Evolutionary conservation across 2,329 filamentous ascomycete species (phyloP).

Genomic region (Aspergillus novoparasiticus): DNA sequence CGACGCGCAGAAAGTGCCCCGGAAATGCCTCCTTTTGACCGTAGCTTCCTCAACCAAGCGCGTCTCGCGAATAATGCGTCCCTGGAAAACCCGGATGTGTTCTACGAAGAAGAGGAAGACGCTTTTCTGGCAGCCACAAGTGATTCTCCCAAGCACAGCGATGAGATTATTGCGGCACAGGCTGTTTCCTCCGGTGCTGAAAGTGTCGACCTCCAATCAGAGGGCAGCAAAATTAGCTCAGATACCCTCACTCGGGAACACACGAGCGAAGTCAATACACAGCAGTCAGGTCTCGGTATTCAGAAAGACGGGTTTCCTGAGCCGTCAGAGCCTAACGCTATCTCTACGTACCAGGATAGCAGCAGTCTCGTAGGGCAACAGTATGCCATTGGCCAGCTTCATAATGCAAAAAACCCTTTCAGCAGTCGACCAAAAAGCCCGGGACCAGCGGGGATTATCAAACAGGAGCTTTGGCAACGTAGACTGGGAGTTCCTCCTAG

Average conservation of each 20-base stretch:
- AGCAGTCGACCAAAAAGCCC: slow-evolving; percentile 23
- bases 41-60: slow-evolving; percentile 39
- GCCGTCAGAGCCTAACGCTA: neutral
- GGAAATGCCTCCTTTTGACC: slow-evolving; percentile 52
- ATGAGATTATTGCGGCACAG: slow-evolving; percentile 13
- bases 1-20: slow-evolving; percentile 54
- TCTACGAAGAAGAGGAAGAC: slow-evolving; percentile 55
- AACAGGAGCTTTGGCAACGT: slow-evolving; percentile 32
- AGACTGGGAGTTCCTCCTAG: slow-evolving; percentile 29
- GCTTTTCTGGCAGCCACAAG: slow-evolving; percentile 48
- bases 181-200: slow-evolving; percentile 19
- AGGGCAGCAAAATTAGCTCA: slow-evolving; percentile 28
- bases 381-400: slow-evolving; percentile 16
- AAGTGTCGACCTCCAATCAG: slow-evolving; percentile 18
- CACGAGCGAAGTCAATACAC: slow-evolving; percentile 8
- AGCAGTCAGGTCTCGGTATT: slow-evolving; percentile 32
- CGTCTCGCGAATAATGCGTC: slow-evolving; percentile 42
- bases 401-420: slow-evolving; percentile 26
- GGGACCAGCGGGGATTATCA: slow-evolving; percentile 30
- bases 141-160: slow-evolving; percentile 28
- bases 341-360: slow-evolving; percentile 7
- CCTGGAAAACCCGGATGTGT: slow-evolving; percentile 49
- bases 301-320: slow-evolving; percentile 8
- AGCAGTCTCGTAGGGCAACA: slow-evolving; percentile 5
- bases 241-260: slow-evolving; percentile 30